A percentile compares a stretch with the other conserved stretches of the same genome.
phyloP scores from a whole-genome alignment of 129 eudicot species.

The Helichrysum umbraculigerum region DNA sequence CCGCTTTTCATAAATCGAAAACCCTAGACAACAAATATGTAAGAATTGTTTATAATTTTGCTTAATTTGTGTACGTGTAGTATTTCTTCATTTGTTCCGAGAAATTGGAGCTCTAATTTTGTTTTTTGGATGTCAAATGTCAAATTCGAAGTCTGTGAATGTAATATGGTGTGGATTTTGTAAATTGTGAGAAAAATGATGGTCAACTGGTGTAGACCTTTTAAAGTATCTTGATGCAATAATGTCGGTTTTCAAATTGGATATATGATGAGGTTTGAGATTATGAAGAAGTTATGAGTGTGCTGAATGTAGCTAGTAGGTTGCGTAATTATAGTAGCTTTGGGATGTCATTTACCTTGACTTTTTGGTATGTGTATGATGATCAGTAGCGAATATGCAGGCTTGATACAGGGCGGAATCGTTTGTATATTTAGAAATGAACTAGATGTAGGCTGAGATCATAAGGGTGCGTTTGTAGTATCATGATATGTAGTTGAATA shows the following conservation, averaged over 20 bases:
- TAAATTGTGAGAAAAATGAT: not conserved
- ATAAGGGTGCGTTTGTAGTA: not conserved
- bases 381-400: no score
- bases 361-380: not conserved
- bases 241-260: not conserved
- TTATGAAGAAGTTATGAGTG: not conserved
- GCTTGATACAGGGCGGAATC: no score
- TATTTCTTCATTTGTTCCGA: not conserved
- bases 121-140: slow-evolving; percentile 5
- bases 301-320: not conserved
- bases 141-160: slow-evolving; percentile 8
- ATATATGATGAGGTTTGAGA: slow-evolving; percentile 1
- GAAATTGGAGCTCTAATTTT: not conserved
- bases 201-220: not conserved
- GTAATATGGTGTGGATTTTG: slow-evolving; percentile 12
- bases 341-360: not conserved
- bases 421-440: no score
- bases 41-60: slow-evolving; percentile 28
- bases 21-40: slow-evolving; percentile 96
- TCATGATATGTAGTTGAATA: not conserved
- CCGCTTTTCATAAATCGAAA: slow-evolving; percentile 79
- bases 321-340: not conserved
- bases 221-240: slow-evolving; percentile 18
- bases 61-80: not conserved
- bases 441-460: not conserved